Conservation (phyloP, 2,329 filamentous ascomycete genomes). For the Phialocephala sp. region DNA sequence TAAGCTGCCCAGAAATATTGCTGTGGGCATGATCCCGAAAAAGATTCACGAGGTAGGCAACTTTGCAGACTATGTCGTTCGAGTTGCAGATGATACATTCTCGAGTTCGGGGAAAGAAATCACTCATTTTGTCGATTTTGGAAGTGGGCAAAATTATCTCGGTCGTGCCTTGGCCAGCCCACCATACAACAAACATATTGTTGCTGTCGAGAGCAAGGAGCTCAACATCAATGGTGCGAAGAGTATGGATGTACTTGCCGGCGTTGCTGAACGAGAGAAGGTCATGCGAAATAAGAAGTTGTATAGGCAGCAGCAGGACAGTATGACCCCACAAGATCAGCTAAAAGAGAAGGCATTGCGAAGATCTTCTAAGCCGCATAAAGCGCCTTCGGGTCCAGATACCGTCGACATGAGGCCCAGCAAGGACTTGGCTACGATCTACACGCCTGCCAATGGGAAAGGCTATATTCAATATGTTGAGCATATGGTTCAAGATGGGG, state of each 20-base stretch:
- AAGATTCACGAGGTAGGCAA: conserved; percentile 93
- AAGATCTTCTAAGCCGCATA: conserved; percentile 44
- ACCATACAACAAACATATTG: conserved; percentile 84
- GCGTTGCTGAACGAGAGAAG: conserved; percentile 73
- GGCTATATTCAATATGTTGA: conserved; percentile 80
- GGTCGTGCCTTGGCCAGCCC: conserved; percentile 83
- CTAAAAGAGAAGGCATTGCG: conserved; percentile 49
- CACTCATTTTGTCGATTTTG: conserved; percentile 93
- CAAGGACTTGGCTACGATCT: conserved; percentile 56
- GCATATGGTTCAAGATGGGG: conserved; percentile 74
- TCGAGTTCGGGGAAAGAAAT: conserved; percentile 63
- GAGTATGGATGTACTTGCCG: conserved; percentile 82
- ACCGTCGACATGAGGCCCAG: conserved; percentile 56
- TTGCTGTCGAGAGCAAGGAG: conserved; percentile 88
- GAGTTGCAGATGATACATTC: conserved; percentile 63
- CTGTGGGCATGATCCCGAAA: conserved; percentile 93
- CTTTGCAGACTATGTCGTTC: conserved; percentile 84
- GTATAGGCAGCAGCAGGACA: conserved; percentile 52
- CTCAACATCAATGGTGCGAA: conserved; percentile 87
- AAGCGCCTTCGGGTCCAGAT: conserved; percentile 36
- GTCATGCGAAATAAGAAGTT: conserved; percentile 85
- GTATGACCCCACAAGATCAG: conserved; percentile 48
- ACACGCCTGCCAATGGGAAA: conserved; percentile 63
- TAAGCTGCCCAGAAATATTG: conserved; percentile 71
- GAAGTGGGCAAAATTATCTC: conserved; percentile 95